These are phyloP conservation scores for Amylostereum chailletii DNA, from an alignment of 1,284 basidiomycete species.

Conservation along the genomic window DNA sequence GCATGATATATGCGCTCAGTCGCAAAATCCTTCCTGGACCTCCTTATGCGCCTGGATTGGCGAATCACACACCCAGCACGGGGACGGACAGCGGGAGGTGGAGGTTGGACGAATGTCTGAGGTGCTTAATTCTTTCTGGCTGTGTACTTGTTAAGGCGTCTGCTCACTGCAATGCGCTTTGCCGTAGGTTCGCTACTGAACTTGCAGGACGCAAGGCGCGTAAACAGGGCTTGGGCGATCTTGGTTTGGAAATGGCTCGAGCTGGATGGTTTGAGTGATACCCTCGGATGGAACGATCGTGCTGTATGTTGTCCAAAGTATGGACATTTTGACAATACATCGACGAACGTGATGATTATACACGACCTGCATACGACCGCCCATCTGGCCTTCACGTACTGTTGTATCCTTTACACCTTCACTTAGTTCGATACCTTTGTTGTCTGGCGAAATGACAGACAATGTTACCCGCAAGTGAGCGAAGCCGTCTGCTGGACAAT, in stretches of 20 bases:
- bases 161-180: not conserved
- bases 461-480: no score
- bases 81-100: conserved; percentile 35
- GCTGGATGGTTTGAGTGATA: conserved; percentile 58
- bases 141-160: conserved; percentile 5
- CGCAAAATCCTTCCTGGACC: conserved; percentile 56
- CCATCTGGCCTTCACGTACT: no score
- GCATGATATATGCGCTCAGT: conserved; percentile 71
- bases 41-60: conserved; percentile 57
- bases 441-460: no score
- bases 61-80: conserved; percentile 16
- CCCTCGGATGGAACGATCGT: no score
- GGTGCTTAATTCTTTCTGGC: conserved; percentile 29
- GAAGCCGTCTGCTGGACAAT: no score
- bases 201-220: conserved; percentile 63
- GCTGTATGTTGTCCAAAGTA: no score
- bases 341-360: no score
- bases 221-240: conserved; percentile 48
- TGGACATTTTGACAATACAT: no score
- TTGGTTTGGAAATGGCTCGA: conserved; percentile 62
- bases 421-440: no score
- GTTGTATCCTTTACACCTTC: no score
- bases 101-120: conserved; percentile 68
- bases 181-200: conserved; percentile 63
- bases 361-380: no score